A percentile compares a stretch with the other conserved stretches of the same genome.
These are phyloP conservation scores for Nicotiana undulata DNA, from an alignment of 257 asterid genomes.

Conservation along the genomic window DNA sequence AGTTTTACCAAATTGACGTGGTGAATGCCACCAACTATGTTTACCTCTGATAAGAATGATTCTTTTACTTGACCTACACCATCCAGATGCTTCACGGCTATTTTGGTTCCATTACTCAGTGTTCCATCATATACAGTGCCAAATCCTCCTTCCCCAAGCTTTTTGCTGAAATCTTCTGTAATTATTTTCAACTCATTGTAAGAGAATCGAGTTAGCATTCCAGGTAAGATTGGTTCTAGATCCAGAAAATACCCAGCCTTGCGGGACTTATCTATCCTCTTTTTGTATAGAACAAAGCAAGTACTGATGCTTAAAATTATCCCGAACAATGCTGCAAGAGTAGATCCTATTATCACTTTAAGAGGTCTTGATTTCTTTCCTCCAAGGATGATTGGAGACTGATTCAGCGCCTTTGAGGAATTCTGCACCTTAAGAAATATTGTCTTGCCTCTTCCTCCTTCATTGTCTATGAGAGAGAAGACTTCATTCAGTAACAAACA, in stretches of 20 bases:
- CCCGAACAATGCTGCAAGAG: too few relatives aligned
- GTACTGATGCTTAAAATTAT: too few relatives aligned
- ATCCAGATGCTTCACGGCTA: constrained; percentile 17
- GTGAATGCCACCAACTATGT: constrained; percentile 14
- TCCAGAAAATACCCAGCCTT: too few relatives aligned
- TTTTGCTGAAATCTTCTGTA: constrained; percentile 9
- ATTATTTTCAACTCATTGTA: not conserved
- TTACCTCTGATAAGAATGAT: constrained; percentile 16
- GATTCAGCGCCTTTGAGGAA: not conserved
- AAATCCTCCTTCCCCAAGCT: constrained; percentile 23
- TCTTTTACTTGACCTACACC: not conserved
- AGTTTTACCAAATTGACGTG: constrained; percentile 24
- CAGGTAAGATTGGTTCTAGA: not conserved
- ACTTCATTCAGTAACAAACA: not conserved
- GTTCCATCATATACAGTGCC: constrained; percentile 17
- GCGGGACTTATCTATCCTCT: too few relatives aligned
- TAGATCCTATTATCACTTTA: too few relatives aligned
- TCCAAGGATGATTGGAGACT: too few relatives aligned
- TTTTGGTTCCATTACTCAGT: constrained; percentile 3
- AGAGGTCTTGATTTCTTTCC: too few relatives aligned
- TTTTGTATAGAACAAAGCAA: too few relatives aligned
- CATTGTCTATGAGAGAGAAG: not conserved
- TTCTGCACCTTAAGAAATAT: not conserved
- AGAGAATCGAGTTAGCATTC: constrained; percentile 5
- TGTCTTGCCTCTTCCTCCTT: not conserved